Evolutionary conservation across 2,329 filamentous ascomycete genomes (phyloP).

Genomic region (Monilinia vaccinii-corymbosi): DNA sequence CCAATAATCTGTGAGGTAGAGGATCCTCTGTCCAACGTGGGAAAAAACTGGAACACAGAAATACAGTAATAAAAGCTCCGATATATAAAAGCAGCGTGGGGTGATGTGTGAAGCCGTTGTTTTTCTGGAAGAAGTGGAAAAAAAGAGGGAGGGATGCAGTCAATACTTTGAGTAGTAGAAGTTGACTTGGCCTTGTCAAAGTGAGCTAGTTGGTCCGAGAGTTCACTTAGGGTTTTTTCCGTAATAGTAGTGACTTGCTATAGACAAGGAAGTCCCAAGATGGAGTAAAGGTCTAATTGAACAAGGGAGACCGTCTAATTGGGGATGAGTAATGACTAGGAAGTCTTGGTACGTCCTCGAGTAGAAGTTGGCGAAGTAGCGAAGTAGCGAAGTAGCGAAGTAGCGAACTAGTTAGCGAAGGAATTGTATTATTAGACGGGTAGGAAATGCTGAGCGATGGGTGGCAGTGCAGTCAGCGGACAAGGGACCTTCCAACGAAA

Average conservation of each 20-base stretch:
- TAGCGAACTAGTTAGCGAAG: neutral
- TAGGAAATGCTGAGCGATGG: neutral
- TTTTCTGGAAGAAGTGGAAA: neutral
- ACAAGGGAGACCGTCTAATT: neutral
- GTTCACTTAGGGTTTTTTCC: neutral
- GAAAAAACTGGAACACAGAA: neutral
- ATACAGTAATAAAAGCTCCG: slow-evolving; percentile 4
- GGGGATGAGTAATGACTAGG: neutral
- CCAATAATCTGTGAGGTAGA: neutral
- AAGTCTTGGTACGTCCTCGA: neutral
- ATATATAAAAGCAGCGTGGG: slow-evolving; percentile 2
- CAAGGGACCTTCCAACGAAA: neutral
- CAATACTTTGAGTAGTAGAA: too few relatives aligned
- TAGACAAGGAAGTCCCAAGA: neutral
- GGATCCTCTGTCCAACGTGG: neutral
- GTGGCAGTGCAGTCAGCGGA: neutral
- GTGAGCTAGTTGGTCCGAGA: neutral
- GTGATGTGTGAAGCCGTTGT: neutral
- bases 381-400: neutral
- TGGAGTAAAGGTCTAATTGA: neutral
- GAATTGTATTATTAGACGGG: neutral
- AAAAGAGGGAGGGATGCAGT: neutral
- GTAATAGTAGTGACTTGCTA: neutral
- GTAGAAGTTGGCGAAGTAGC: neutral
- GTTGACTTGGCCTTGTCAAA: neutral